Evolutionary conservation across 2,329 filamentous ascomycete genomes (phyloP).

Genomic region (Pseudocercospora cruenta): DNA sequence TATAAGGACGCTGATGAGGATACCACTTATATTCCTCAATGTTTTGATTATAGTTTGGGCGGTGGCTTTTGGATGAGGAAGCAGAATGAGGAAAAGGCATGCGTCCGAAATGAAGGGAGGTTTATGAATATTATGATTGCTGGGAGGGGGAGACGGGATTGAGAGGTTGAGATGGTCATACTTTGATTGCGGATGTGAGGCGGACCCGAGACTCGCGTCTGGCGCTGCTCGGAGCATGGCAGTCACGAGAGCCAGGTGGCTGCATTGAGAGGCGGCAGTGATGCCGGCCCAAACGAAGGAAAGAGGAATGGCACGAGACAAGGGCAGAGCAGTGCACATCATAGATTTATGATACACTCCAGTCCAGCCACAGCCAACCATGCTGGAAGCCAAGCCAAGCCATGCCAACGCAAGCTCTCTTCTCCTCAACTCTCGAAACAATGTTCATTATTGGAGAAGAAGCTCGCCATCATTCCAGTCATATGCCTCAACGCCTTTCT

Average conservation of each 20-base stretch:
- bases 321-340: neutral
- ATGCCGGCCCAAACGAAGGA: neutral
- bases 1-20: constrained; percentile 88
- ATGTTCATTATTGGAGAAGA: neutral
- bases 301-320: neutral
- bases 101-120: no score
- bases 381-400: neutral
- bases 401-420: neutral
- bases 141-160: no score
- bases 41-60: constrained; percentile 73
- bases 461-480: neutral
- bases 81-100: no score
- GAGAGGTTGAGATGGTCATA: no score
- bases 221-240: no score
- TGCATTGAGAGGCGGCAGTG: neutral
- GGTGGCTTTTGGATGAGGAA: constrained; percentile 40
- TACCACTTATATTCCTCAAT: constrained; percentile 84
- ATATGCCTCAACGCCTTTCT: neutral
- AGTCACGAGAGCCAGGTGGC: neutral
- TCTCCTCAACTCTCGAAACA: neutral
- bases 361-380: neutral
- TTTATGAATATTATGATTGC: no score
- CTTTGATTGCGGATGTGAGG: no score
- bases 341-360: neutral
- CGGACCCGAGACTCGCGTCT: no score